Base-by-base conservation (phyloP, 2,329 filamentous ascomycete species). In the Arthrobotrys entomopaga region DNA sequence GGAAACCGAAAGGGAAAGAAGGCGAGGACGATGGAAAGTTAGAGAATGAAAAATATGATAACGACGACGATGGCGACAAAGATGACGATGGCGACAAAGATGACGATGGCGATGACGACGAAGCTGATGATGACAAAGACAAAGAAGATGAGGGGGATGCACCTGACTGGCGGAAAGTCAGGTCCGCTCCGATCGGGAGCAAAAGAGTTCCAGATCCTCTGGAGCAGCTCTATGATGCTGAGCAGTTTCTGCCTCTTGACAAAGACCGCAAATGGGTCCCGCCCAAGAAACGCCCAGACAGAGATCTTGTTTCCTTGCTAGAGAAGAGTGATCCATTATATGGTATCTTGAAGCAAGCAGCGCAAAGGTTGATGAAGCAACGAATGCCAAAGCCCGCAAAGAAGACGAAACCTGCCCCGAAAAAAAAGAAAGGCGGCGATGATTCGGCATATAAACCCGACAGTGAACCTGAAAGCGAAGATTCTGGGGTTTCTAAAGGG, bases 141-240 rank as follows among this genome's bases (percentile, higher is more conserved):
- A 48, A 53, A 2, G 40, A 26, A 24, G 49, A 20, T 26, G 19
- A 19, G 16, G 46, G 22, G 16, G n/a, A 50, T 13, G 46, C 56
- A 1, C 69, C 69, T 15, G 69, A 57, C 4, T 73, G 69, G 69
- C 49, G 63, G n/a, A 66, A 40, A 40, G n/a, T 57, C 3, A 60
- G 42, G 8, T 56, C 61, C 11, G 60, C 69, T 19, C 50, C 42
- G 6, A 50, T 5, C 6, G 69, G 69, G 19, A 46, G 29, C 3
- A 48, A 8, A 7, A 20, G 16, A 22, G 56, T 46, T 2, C 26
- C 52, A 22, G 53, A 73, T 20, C 29, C 56, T 1, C 24, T 73
- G 1, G 40, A 59, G 8, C 3, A 26, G 0, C 15, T 50, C 2
- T 73, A 73, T n/a, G 29, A n/a, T 0, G 29, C 16, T 8, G 56